A percentile compares a stretch with the other conserved stretches of the same genome.
Conservation (phyloP, 345 rosid species). For the Citrus trifoliata region DNA sequence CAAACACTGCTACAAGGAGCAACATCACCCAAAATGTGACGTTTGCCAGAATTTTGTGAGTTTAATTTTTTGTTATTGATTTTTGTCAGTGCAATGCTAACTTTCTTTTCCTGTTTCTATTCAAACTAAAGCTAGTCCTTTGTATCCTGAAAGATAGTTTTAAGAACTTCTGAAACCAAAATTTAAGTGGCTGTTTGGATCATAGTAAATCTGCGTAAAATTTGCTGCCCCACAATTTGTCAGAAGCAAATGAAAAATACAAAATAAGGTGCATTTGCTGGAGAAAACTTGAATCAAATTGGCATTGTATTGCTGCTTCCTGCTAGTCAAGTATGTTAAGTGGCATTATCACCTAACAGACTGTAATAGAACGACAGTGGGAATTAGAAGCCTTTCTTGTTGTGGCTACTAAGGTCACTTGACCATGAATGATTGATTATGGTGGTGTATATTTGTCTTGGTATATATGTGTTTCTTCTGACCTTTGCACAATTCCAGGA, state of each 20-base stretch:
- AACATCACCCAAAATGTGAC: constrained; percentile 87
- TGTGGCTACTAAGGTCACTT: not conserved
- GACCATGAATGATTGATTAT: not conserved
- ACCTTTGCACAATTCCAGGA: not conserved
- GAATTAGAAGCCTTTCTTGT: not conserved
- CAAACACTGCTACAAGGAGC: constrained; percentile 81
- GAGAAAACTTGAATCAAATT: not conserved
- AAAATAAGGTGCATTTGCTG: not conserved
- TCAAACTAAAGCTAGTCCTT: not conserved
- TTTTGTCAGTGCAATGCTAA: not conserved
- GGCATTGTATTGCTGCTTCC: not conserved
- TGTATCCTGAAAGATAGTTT: not conserved
- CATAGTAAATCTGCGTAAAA: not conserved
- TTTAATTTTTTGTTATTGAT: constrained; percentile 11
- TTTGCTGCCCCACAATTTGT: not conserved
- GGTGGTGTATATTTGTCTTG: not conserved
- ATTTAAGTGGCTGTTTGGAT: not conserved
- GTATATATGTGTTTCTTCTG: not conserved
- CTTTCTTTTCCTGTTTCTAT: not conserved
- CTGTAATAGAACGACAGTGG: not conserved
- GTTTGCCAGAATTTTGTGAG: constrained; percentile 86
- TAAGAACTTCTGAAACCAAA: not conserved
- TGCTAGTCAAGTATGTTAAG: not conserved
- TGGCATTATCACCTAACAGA: not conserved
- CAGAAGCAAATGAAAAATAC: not conserved